These are phyloP conservation scores for Camelina sativa DNA, from an alignment of 345 rosid species.

Conservation along the genomic window DNA sequence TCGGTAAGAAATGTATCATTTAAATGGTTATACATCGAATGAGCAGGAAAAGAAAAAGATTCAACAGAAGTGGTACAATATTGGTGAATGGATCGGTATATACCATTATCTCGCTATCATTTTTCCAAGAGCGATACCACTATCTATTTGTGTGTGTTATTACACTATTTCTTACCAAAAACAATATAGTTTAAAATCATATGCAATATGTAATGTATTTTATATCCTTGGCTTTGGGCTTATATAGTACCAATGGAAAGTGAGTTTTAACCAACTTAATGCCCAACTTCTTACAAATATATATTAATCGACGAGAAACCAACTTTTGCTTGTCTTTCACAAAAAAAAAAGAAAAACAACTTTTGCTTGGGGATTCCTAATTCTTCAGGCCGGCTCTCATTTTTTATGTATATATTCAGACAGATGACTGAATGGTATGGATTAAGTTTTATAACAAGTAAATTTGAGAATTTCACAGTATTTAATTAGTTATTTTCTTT, in stretches of 20 bases:
- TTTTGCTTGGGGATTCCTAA: not conserved
- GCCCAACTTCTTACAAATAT: not conserved
- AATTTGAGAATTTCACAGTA: not conserved
- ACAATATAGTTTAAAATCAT: too few relatives aligned
- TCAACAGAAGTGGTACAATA: too few relatives aligned
- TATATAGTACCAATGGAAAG: not conserved
- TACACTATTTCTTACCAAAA: too few relatives aligned
- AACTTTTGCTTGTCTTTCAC: not conserved
- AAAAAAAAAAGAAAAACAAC: not conserved
- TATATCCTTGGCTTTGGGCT: conserved; percentile 14
- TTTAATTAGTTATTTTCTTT: not conserved
- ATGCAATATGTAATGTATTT: too few relatives aligned
- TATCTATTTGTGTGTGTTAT: too few relatives aligned
- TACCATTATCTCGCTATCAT: too few relatives aligned
- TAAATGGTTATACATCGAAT: too few relatives aligned
- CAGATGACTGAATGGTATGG: not conserved
- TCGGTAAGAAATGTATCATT: too few relatives aligned
- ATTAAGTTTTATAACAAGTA: conserved; percentile 1
- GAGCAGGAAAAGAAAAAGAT: too few relatives aligned
- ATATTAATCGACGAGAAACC: not conserved
- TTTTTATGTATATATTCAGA: not conserved
- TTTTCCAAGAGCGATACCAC: too few relatives aligned
- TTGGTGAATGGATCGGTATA: too few relatives aligned
- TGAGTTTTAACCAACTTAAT: not conserved
- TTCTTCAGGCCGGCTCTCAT: not conserved